Percentiles rank a stretch among this genome's conserved stretches.
Evolutionary conservation across 768 basidiomycete genomes (phyloP).

Genomic region (Tulasnella sp.): DNA sequence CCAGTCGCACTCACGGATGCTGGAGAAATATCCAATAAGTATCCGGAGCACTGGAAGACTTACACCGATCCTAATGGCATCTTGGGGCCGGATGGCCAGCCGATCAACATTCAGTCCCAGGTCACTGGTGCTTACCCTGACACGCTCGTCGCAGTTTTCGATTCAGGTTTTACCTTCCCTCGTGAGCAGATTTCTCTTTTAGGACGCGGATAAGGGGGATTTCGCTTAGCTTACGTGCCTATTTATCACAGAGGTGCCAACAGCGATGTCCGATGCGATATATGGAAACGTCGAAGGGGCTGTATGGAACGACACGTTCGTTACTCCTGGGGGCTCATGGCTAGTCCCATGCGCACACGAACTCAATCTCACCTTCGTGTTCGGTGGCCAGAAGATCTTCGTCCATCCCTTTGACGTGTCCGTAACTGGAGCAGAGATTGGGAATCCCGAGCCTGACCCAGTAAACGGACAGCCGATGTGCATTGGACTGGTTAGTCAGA

Average conservation of each 20-base stretch:
- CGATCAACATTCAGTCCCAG: conserved; percentile 43
- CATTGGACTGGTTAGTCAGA: not conserved
- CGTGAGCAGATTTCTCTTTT: no score
- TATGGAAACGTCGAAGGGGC: conserved; percentile 22
- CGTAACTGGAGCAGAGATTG: no score
- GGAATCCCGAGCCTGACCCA: no score
- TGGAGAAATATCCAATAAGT: conserved; percentile 11
- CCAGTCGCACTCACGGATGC: conserved; percentile 31
- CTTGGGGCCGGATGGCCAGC: conserved; percentile 63
- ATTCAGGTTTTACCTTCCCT: no score
- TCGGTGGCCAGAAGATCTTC: conserved; percentile 57
- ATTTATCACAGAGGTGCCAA: no score
- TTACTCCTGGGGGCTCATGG: no score
- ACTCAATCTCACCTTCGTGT: conserved; percentile 58
- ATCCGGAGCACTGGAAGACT: conserved; percentile 66
- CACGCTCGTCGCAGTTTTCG: no score
- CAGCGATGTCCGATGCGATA: no score
- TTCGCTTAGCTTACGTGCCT: no score
- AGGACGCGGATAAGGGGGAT: no score
- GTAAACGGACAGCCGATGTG: conserved; percentile 43
- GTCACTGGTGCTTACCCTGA: no score
- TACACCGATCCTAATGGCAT: conserved; percentile 41
- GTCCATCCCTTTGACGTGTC: conserved; percentile 59
- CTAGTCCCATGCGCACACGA: conserved; percentile 61
- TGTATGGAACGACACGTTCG: conserved; percentile 37